Conservation (phyloP, 805 yeast genomes). For the Sugiyamaella marilandica region DNA sequence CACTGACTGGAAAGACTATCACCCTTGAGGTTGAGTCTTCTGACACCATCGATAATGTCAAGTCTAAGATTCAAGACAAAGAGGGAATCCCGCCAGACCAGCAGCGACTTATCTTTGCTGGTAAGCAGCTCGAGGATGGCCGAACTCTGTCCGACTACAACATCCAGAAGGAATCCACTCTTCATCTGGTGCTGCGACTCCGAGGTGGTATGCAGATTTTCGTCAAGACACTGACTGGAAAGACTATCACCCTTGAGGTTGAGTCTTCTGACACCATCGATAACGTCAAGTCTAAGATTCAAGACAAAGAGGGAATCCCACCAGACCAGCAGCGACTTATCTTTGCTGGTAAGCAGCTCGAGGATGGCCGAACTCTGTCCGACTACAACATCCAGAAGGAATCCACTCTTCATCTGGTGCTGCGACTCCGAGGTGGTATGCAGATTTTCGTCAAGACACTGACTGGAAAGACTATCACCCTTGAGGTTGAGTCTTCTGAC, state of each 20-base stretch:
- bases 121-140: slow-evolving; percentile 96
- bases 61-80: slow-evolving; percentile 91
- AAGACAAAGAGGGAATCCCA: slow-evolving; percentile 95
- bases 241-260: slow-evolving; percentile 83
- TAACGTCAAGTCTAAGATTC: slow-evolving; percentile 91
- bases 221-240: slow-evolving; percentile 86
- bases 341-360: slow-evolving; percentile 94
- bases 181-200: slow-evolving; percentile 78
- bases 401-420: slow-evolving; percentile 77
- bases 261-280: slow-evolving; percentile 95
- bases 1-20: slow-evolving; percentile 85
- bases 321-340: slow-evolving; percentile 95
- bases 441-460: slow-evolving; percentile 78
- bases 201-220: slow-evolving; percentile 94
- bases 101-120: slow-evolving; percentile 90
- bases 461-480: slow-evolving; percentile 86
- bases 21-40: slow-evolving; percentile 89
- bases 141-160: slow-evolving; percentile 91
- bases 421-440: slow-evolving; percentile 86
- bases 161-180: slow-evolving; percentile 89
- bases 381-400: slow-evolving; percentile 96
- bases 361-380: slow-evolving; percentile 90
- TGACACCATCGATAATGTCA: slow-evolving; percentile 92
- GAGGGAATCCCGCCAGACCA: slow-evolving; percentile 97
- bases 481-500: slow-evolving; percentile 89